A percentile compares a stretch with the other conserved stretches of the same genome.
Conservation (phyloP, 345 rosid genomes). For the Psidium guajava region DNA sequence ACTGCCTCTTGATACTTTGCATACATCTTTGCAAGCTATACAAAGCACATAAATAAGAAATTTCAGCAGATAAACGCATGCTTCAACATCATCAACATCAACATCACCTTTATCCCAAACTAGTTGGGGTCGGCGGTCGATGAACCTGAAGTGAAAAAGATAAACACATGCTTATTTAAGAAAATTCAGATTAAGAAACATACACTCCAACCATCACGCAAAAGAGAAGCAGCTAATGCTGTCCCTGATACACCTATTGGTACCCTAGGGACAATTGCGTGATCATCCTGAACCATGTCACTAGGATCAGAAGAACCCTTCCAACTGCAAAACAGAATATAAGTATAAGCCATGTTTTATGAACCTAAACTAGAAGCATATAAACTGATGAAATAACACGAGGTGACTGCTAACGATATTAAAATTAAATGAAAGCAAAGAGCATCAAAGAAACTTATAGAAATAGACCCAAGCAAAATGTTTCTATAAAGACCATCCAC, state of each 20-base stretch:
- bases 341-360: background rate
- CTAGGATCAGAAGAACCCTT: conserved; percentile 19
- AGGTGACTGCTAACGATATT: background rate
- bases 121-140: no score
- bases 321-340: conserved; percentile 20
- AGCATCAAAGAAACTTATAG: background rate
- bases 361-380: background rate
- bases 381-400: background rate
- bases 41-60: background rate
- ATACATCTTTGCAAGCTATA: conserved; percentile 82
- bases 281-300: conserved; percentile 36
- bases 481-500: background rate
- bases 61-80: background rate
- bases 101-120: no score
- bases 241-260: conserved; percentile 94
- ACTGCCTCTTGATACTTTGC: conserved; percentile 94
- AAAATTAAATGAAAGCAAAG: background rate
- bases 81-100: no score
- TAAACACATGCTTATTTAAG: background rate
- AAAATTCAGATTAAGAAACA: conserved; percentile 17
- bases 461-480: background rate
- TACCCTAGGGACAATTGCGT: conserved; percentile 46
- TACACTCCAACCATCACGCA: conserved; percentile 99
- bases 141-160: no score
- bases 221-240: conserved; percentile 85